Conservation (phyloP, 2,329 filamentous ascomycete genomes). For the Curvularia hawaiiensis region DNA sequence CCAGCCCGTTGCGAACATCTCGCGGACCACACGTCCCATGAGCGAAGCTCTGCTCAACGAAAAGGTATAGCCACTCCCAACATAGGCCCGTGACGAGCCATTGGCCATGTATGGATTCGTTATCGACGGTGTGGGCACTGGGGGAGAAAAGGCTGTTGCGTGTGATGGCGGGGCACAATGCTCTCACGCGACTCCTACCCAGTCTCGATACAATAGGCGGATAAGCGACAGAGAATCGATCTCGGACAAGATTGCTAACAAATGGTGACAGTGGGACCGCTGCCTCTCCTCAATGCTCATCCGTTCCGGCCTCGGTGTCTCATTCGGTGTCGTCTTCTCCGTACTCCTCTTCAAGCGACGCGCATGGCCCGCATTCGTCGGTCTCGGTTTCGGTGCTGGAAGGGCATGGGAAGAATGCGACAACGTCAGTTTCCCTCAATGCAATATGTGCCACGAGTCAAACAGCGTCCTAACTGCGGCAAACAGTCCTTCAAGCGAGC, state of each 20-base stretch:
- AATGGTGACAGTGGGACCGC: slow-evolving; percentile 83
- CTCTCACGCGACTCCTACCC: slow-evolving; percentile 19
- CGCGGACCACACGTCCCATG: slow-evolving; percentile 77
- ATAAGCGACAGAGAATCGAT: slow-evolving; percentile 2
- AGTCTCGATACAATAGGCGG: slow-evolving; percentile 2
- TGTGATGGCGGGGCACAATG: slow-evolving; percentile 5
- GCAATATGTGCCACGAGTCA: not conserved
- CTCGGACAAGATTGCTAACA: slow-evolving; percentile 28
- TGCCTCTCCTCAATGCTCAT: slow-evolving; percentile 97
- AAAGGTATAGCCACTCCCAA: slow-evolving; percentile 69
- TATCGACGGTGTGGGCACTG: not conserved
- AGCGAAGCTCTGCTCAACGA: slow-evolving; percentile 98
- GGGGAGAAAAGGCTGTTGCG: not conserved
- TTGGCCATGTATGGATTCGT: not conserved
- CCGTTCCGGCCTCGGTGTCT: slow-evolving; percentile 92
- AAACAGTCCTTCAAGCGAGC: slow-evolving; percentile 59
- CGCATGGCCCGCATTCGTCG: slow-evolving; percentile 96
- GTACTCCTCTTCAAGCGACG: slow-evolving; percentile 97
- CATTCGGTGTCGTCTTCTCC: slow-evolving; percentile 98
- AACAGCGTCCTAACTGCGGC: slow-evolving; percentile 10
- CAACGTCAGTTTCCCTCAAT: slow-evolving; percentile 54
- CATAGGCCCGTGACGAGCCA: not conserved
- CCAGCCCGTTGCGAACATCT: slow-evolving; percentile 64
- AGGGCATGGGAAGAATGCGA: slow-evolving; percentile 99
- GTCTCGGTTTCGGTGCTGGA: slow-evolving; percentile 92